Conservation (phyloP, 441 rosid species). For the Cnidoscolus chayamansa region DNA sequence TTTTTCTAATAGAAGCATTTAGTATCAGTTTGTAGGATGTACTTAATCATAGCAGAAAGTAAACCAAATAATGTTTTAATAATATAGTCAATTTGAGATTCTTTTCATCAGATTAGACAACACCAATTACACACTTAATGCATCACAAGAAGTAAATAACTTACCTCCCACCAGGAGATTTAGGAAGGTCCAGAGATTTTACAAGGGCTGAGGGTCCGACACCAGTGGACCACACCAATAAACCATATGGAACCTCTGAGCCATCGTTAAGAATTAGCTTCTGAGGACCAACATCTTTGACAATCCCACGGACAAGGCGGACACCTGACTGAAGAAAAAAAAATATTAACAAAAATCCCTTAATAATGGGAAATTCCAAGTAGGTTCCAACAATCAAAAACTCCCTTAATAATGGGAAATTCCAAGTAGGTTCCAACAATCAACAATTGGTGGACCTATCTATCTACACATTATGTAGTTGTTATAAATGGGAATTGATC, state of each 20-base stretch:
- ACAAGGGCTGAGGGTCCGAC: constrained; percentile 81
- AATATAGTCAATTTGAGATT: no score
- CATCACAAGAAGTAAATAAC: constrained; percentile 3
- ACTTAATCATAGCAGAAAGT: no score
- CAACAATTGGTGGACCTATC: neutral
- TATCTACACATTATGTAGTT: neutral
- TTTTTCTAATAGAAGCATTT: no score
- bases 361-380: neutral
- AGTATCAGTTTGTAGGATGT: no score
- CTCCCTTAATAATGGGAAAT: constrained; percentile 3
- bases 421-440: neutral
- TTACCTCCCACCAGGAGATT: constrained; percentile 88
- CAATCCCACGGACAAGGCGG: constrained; percentile 73
- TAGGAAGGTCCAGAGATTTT: constrained; percentile 63
- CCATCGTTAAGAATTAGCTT: constrained; percentile 71
- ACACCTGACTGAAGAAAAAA: constrained; percentile 72
- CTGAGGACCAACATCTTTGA: constrained; percentile 74
- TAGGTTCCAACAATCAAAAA: neutral
- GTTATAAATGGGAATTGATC: no score
- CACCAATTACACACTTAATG: neutral
- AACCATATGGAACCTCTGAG: constrained; percentile 79
- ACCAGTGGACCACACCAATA: constrained; percentile 91
- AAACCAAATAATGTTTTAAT: no score
- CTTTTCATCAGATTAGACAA: no score
- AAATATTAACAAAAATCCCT: constrained; percentile 8